Evolutionary conservation across 1,284 basidiomycete species (phyloP).

Genomic region (Apiotrichum gracile): DNA sequence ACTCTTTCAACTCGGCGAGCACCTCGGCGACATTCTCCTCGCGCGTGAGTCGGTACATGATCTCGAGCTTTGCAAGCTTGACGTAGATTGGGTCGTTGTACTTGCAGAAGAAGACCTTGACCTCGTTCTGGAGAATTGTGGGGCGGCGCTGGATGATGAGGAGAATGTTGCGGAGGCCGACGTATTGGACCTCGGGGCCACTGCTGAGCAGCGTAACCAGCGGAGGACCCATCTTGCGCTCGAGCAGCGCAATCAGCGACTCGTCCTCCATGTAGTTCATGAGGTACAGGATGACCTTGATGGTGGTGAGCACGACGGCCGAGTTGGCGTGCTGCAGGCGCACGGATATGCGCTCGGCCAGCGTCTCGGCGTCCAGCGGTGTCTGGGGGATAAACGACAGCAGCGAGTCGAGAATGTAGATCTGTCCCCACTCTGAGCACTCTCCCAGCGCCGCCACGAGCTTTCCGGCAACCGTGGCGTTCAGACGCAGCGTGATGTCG

Average conservation of each 20-base stretch:
- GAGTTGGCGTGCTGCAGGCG: conserved; percentile 94
- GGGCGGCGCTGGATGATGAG: conserved; percentile 88
- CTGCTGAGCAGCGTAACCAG: conserved; percentile 56
- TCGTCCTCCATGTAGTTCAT: conserved; percentile 99
- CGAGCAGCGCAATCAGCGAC: conserved; percentile 76
- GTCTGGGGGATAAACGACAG: conserved; percentile 86
- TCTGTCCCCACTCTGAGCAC: conserved; percentile 99
- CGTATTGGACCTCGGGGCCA: conserved; percentile 79
- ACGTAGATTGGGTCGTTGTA: conserved; percentile 99
- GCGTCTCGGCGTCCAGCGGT: conserved; percentile 80
- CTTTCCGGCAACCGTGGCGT: conserved; percentile 54
- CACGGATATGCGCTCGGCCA: conserved; percentile 88
- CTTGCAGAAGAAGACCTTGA: conserved; percentile 99
- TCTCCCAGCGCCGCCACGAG: conserved; percentile 93
- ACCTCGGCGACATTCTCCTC: conserved; percentile 92
- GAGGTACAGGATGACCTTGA: conserved; percentile 91
- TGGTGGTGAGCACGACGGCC: conserved; percentile 85
- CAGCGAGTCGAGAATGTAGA: conserved; percentile 93
- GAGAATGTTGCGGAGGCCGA: conserved; percentile 93
- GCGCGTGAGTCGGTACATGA: conserved; percentile 90
- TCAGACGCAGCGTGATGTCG: conserved; percentile 49
- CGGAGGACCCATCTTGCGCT: conserved; percentile 95
- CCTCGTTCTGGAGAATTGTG: conserved; percentile 85
- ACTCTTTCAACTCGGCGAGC: conserved; percentile 94
- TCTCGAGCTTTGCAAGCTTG: conserved; percentile 96